Evolutionary conservation across 2,329 filamentous ascomycete genomes (phyloP).

Genomic region (Volutella citrinella): DNA sequence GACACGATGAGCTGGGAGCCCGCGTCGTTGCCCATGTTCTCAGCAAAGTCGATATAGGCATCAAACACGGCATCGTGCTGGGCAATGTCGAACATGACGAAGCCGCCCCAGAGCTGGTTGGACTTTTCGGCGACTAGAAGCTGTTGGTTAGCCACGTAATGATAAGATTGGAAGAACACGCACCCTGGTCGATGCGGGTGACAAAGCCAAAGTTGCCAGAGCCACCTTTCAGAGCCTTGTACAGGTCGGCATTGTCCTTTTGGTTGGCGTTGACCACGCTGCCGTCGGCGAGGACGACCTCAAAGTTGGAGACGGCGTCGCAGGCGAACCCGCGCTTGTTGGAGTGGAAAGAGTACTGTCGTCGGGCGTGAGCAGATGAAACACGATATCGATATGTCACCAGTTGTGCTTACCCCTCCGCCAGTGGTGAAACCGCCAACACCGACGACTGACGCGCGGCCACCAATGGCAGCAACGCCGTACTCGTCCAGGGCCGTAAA

Average conservation of each 20-base stretch:
- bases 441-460: constrained; percentile 34
- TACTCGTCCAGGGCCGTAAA: constrained; percentile 26
- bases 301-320: constrained; percentile 37
- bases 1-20: too few relatives aligned
- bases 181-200: constrained; percentile 25
- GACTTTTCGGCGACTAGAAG: too few relatives aligned
- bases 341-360: constrained; percentile 29
- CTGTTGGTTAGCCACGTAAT: too few relatives aligned
- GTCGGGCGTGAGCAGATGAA: too few relatives aligned
- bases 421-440: constrained; percentile 27
- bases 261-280: constrained; percentile 38
- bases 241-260: constrained; percentile 38
- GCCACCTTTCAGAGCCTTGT: constrained; percentile 45
- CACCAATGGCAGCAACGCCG: constrained; percentile 40
- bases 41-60: constrained; percentile 14
- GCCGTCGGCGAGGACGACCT: constrained; percentile 42
- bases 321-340: constrained; percentile 36
- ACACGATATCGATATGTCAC: too few relatives aligned
- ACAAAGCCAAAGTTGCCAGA: constrained; percentile 42
- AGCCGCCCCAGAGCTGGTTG: constrained; percentile 14
- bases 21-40: constrained; percentile 15
- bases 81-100: constrained; percentile 11
- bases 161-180: too few relatives aligned
- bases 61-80: constrained; percentile 10
- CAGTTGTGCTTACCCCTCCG: too few relatives aligned